Conservation (phyloP, 306 rosid genomes). For the Comarum palustre region DNA sequence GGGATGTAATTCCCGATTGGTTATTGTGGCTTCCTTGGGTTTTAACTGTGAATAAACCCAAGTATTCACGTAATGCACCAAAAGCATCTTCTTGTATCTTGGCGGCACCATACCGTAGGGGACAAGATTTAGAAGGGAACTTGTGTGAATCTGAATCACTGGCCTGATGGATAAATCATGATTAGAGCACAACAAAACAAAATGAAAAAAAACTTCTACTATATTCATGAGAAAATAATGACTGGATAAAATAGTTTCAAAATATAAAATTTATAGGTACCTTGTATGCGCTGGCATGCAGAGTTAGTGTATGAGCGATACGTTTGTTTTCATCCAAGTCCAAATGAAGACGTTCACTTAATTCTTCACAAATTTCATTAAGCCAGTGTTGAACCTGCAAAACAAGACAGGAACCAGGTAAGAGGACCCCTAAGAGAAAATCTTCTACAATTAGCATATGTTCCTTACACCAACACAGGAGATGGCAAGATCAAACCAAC, state of each 20-base stretch:
- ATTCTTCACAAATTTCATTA: conserved; percentile 74
- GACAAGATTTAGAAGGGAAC: conserved; percentile 92
- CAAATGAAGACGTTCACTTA: conserved; percentile 69
- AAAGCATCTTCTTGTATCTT: conserved; percentile 94
- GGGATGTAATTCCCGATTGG: conserved; percentile 75
- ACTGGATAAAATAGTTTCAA: neutral
- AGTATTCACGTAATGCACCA: conserved; percentile 73
- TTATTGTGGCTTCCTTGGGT: conserved; percentile 43
- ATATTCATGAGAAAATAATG: neutral
- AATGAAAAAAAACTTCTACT: conserved; percentile 9
- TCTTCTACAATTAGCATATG: neutral
- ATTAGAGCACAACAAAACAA: conserved; percentile 22
- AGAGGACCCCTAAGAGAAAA: neutral
- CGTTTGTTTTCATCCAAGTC: conserved; percentile 84
- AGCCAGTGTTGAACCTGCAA: conserved; percentile 85
- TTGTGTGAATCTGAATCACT: conserved; percentile 63
- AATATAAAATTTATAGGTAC: conserved; percentile 32
- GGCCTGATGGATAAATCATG: conserved; percentile 45
- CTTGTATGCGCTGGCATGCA: conserved; percentile 79
- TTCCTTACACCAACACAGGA: neutral
- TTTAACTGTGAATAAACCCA: conserved; percentile 44
- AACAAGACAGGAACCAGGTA: conserved; percentile 21
- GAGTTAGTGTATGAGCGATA: conserved; percentile 70
- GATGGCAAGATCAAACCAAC: neutral
- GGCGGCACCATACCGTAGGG: conserved; percentile 74